A percentile compares a stretch with the other conserved stretches of the same genome.
Conservation (phyloP, 2,329 filamentous ascomycete species). For the Pseudogymnoascus verrucosus region DNA sequence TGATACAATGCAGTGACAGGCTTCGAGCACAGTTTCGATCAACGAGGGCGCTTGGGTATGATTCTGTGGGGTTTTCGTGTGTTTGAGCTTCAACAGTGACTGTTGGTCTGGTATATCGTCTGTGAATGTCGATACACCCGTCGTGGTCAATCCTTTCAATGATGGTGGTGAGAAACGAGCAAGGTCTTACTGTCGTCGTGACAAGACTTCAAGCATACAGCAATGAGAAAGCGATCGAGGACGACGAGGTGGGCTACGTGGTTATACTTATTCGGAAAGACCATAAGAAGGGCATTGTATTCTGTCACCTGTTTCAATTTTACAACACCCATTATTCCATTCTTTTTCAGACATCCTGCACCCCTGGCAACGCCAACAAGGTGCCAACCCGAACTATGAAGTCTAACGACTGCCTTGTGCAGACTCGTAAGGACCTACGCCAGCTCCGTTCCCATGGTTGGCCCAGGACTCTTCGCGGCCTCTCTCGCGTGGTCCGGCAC, state of each 20-base stretch:
- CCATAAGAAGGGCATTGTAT: neutral
- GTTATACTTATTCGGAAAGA: slow-evolving; percentile 2
- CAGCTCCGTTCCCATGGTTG: neutral
- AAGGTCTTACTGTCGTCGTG: neutral
- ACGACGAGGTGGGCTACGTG: neutral
- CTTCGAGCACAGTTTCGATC: slow-evolving; percentile 6
- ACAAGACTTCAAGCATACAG: slow-evolving; percentile 4
- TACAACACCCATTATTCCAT: slow-evolving; percentile 6
- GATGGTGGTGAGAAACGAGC: neutral
- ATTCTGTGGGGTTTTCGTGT: slow-evolving; percentile 3
- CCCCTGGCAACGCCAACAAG: slow-evolving; percentile 13
- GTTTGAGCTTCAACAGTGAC: neutral
- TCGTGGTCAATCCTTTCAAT: neutral
- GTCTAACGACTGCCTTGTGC: slow-evolving; percentile 11
- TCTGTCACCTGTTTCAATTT: slow-evolving; percentile 9
- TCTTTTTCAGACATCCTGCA: neutral
- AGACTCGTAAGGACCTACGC: slow-evolving; percentile 13
- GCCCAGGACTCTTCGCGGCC: slow-evolving; percentile 3
- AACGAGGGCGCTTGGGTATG: slow-evolving; percentile 6
- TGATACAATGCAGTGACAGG: slow-evolving; percentile 8
- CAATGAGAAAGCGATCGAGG: slow-evolving; percentile 1
- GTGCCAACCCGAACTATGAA: slow-evolving; percentile 17
- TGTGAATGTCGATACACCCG: slow-evolving; percentile 7
- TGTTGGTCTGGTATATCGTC: neutral
- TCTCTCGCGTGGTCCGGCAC: slow-evolving; percentile 6